These are phyloP conservation scores for Malus hybrid DNA, from an alignment of 331 rosid genomes.

Conservation along the genomic window DNA sequence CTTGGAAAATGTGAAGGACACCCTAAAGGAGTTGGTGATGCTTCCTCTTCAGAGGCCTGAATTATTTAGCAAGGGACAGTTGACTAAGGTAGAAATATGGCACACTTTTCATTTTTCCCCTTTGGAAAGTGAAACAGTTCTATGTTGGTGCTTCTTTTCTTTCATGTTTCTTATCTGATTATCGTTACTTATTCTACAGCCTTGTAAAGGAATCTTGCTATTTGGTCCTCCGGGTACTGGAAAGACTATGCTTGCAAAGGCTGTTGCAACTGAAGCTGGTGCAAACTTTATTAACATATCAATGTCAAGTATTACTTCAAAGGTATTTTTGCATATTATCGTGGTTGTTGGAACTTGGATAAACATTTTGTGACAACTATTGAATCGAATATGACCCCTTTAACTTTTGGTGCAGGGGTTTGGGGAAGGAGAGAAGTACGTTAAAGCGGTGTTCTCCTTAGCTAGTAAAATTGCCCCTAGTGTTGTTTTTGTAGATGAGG, in stretches of 20 bases:
- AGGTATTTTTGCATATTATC: constrained; percentile 33
- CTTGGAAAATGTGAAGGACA: constrained; percentile 89
- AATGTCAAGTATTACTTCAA: constrained; percentile 92
- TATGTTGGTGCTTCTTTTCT: no score
- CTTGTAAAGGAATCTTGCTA: no score
- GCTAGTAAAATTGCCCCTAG: constrained; percentile 98
- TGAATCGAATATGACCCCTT: constrained; percentile 2
- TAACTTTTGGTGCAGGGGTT: constrained; percentile 66
- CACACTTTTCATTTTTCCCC: not conserved
- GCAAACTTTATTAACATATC: constrained; percentile 95
- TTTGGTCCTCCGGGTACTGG: constrained; percentile 98
- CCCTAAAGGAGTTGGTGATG: constrained; percentile 94
- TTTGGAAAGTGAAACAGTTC: not conserved
- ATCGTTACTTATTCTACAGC: no score
- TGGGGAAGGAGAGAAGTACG: constrained; percentile 96
- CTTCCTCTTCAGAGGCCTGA: constrained; percentile 97
- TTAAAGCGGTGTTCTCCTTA: constrained; percentile 87
- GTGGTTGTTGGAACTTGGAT: not conserved
- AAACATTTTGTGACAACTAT: not conserved
- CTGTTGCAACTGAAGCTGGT: constrained; percentile 99
- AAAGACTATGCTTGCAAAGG: constrained; percentile 98
- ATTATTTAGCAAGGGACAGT: constrained; percentile 80
- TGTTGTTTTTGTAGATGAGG: constrained; percentile 97
- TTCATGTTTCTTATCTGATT: no score
- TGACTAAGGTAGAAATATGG: constrained; percentile 55